Base-by-base conservation (phyloP, 805 yeast genomes). In the Jamesozyma spencerorum region DNA sequence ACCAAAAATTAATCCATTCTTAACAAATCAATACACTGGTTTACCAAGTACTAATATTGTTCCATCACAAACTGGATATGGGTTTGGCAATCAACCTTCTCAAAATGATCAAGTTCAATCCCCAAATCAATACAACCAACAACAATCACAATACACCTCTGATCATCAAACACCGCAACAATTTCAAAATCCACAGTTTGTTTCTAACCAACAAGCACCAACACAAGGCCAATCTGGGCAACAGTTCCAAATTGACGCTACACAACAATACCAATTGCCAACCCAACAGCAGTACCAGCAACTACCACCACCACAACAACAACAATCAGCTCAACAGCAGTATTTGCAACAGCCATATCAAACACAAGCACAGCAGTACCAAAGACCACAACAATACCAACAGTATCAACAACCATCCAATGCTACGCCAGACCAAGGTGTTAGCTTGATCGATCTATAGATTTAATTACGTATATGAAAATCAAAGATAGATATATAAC, bases 1-100 rank as follows among this genome's bases (percentile, higher is more conserved):
- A 27, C 58, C 59, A 38, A 60, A 55, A 34, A 50, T 51, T 13
- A 70, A 70, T 43, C 74, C 74, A 26, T 69, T 68, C 50, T 52
- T 50, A 69, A 75, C 71, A 41, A 72, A 77, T 22, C 92, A 85
- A 55, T 83, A 77, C 57, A 79, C 85, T 1, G 87, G 87, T 24
- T 70, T 80, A 26, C 78, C 83, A 27, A 69, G 79, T 24, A 70
- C 83, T 13, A 69, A 66, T 18, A 73, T 85, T 44, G 78, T 80
- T 37, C 88, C 94, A 5, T 79, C 92, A 3, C 79, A 83, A 54
- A 87, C 97, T 2, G 97, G 97, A 1, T 87, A 79, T 57, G 97
- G 97, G 0, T 87, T 87, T 62, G 97, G 97, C 33, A 87, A 87
- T 51, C 85, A 79, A 45, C 28, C 28, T 3, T 66, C 63, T 24